A percentile compares a stretch with the other conserved stretches of the same genome.
These are phyloP conservation scores for Cladosporium austrohemisphaericum DNA, from an alignment of 2,329 filamentous ascomycete species.

Conservation along the genomic window DNA sequence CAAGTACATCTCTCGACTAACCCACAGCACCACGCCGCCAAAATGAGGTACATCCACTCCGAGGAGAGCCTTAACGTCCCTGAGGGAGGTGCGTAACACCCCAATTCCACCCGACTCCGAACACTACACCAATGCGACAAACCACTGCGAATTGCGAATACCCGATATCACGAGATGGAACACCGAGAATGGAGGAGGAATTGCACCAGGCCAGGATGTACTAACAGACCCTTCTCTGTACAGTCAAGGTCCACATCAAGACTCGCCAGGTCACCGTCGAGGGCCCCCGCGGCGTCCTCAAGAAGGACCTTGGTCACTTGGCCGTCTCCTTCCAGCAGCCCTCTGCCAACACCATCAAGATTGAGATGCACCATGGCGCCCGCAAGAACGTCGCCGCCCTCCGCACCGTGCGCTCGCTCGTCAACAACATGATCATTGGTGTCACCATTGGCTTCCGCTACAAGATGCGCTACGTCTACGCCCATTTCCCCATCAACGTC, in stretches of 20 bases:
- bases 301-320: slow-evolving; percentile 94
- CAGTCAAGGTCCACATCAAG: slow-evolving; percentile 98
- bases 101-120: slow-evolving; percentile 12
- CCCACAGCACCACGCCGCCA: slow-evolving; percentile 46
- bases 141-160: too few relatives aligned
- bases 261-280: slow-evolving; percentile 94
- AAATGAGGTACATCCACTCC: slow-evolving; percentile 99
- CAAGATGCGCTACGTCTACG: slow-evolving; percentile 99
- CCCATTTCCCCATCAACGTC: slow-evolving; percentile 99
- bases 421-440: slow-evolving; percentile 98
- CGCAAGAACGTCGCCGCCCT: slow-evolving; percentile 98
- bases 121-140: slow-evolving; percentile 9
- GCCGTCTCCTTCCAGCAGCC: slow-evolving; percentile 92
- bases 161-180: neutral
- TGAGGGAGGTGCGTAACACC: slow-evolving; percentile 77
- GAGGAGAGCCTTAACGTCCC: slow-evolving; percentile 93
- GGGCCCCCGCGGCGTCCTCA: slow-evolving; percentile 94
- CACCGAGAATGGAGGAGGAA: neutral
- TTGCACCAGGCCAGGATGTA: slow-evolving; percentile 7
- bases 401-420: slow-evolving; percentile 94
- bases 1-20: slow-evolving; percentile 12
- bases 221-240: slow-evolving; percentile 27
- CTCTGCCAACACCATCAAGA: slow-evolving; percentile 81
- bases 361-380: slow-evolving; percentile 97
- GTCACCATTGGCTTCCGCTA: slow-evolving; percentile 99